Evolutionary conservation across 306 rosid genomes (phyloP).

Genomic region (Oemleria cerasiformis): DNA sequence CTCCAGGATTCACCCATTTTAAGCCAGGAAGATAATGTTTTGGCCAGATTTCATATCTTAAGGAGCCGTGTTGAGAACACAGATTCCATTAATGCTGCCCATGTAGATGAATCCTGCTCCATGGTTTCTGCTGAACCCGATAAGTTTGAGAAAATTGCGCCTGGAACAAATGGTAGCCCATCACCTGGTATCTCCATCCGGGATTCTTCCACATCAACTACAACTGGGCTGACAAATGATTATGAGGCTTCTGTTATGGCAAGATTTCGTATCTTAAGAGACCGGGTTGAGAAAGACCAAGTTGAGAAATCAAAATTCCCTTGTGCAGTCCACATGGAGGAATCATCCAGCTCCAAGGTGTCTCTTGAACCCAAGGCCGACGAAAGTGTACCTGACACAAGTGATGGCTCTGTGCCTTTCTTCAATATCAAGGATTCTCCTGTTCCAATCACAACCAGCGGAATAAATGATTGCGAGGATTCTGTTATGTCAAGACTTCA

Average conservation of each 20-base stretch:
- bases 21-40: constrained; percentile 32
- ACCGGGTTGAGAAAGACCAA: constrained; percentile 37
- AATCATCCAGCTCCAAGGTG: constrained; percentile 5
- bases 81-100: constrained; percentile 11
- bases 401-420: constrained; percentile 22
- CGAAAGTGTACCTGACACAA: constrained; percentile 8
- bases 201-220: constrained; percentile 30
- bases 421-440: constrained; percentile 23
- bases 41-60: constrained; percentile 42
- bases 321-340: constrained; percentile 11
- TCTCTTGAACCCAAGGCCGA: constrained; percentile 1
- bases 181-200: constrained; percentile 24
- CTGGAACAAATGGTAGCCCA: constrained; percentile 19
- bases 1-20: constrained; percentile 24
- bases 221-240: constrained; percentile 28
- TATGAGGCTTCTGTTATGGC: constrained; percentile 61
- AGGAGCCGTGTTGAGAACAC: constrained; percentile 27
- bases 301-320: constrained; percentile 26
- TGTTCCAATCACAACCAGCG: constrained; percentile 24
- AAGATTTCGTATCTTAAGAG: constrained; percentile 42
- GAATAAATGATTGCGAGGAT: constrained; percentile 37
- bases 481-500: constrained; percentile 54
- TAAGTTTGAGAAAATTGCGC: constrained; percentile 27
- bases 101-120: constrained; percentile 29
- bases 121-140: constrained; percentile 30